A percentile compares a stretch with the other conserved stretches of the same genome.
phyloP scores from a whole-genome alignment of 208 protist genomes.

The Acanthamoeba culbertsoni region DNA sequence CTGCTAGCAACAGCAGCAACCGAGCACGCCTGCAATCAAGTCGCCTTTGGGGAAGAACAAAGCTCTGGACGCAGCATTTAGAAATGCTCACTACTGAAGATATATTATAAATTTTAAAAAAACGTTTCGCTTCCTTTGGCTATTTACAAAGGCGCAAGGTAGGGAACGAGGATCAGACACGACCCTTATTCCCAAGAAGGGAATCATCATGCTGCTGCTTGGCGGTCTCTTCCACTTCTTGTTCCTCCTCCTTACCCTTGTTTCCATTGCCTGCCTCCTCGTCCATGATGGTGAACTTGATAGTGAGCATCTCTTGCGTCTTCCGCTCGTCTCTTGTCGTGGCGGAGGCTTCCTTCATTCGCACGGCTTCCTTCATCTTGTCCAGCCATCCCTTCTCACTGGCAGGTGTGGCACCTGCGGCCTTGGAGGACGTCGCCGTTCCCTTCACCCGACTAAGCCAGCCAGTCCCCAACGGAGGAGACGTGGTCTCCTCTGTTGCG shows the following conservation, averaged over 20 bases:
- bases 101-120: too few species aligned
- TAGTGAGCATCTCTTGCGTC: not conserved
- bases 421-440: not conserved
- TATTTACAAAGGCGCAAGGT: too few species aligned
- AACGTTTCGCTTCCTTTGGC: too few species aligned
- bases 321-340: not conserved
- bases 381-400: slow-evolving; percentile 4
- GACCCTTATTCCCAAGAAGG: too few species aligned
- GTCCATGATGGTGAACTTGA: slow-evolving; percentile 24
- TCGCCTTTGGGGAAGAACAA: too few species aligned
- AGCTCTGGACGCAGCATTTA: too few species aligned
- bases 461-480: not conserved
- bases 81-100: too few species aligned
- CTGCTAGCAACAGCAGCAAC: too few species aligned
- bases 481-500: not conserved
- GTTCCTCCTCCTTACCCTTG: not conserved
- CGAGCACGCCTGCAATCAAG: too few species aligned
- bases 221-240: not conserved
- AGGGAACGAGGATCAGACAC: too few species aligned
- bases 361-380: not conserved
- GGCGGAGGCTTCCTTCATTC: not conserved
- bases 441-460: slow-evolving; percentile 35
- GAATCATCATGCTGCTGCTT: not conserved
- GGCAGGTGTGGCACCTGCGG: not conserved
- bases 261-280: not conserved